Conservation (phyloP, 2,329 filamentous ascomycete genomes). For the Pseudocercospora fijiensis region DNA sequence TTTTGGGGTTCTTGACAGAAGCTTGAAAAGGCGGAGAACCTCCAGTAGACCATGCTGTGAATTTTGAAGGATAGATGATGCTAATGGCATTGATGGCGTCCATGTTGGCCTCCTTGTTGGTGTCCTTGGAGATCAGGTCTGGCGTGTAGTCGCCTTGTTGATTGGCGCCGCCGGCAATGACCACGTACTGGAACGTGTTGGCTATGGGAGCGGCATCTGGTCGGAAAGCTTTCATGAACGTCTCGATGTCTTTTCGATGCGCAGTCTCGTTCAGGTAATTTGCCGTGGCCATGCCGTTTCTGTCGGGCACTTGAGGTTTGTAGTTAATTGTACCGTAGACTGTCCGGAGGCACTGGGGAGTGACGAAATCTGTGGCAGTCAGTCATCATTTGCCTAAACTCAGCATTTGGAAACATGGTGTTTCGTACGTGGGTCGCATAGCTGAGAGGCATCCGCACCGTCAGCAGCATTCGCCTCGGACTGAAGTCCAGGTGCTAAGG, state of each 20-base stretch:
- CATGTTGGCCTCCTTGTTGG: conserved; percentile 58
- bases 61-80: conserved; percentile 55
- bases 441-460: not conserved
- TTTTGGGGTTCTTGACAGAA: conserved; percentile 47
- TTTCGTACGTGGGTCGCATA: conserved; percentile 40
- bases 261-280: conserved; percentile 51
- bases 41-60: conserved; percentile 60
- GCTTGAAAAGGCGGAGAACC: conserved; percentile 57
- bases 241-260: conserved; percentile 56
- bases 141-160: conserved; percentile 45
- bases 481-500: conserved; percentile 20
- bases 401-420: no score
- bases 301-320: conserved; percentile 44
- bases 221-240: conserved; percentile 57
- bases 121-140: conserved; percentile 31
- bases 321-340: conserved; percentile 58
- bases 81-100: conserved; percentile 62
- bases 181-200: conserved; percentile 57
- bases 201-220: conserved; percentile 47
- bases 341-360: conserved; percentile 54
- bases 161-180: conserved; percentile 57
- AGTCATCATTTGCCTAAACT: conserved; percentile 47
- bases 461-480: not conserved
- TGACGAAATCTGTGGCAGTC: conserved; percentile 55
- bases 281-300: conserved; percentile 48